Base-by-base conservation (phyloP, 2,329 filamentous ascomycete species). In the Clarireedia hainanense region DNA sequence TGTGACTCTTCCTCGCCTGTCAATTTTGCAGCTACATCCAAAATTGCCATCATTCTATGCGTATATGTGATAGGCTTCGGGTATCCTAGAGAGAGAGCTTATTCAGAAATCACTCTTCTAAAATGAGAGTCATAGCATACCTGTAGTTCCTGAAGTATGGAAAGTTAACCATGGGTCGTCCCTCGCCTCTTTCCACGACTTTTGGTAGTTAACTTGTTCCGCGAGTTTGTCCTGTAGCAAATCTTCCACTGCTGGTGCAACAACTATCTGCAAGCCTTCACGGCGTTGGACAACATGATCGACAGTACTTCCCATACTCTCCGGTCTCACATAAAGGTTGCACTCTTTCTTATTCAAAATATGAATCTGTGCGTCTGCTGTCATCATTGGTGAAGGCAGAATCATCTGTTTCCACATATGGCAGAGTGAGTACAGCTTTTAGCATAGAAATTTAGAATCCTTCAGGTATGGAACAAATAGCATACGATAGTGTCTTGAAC, bases 111-210 rank as follows among this genome's bases (percentile, higher is more conserved):
- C 40, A 6, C 20, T 30, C 23, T 20, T 52, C 39, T 3, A 52
- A 47, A 47, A 14, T 6, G 12, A 20, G 50, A 14, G 2, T 20
- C 20, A 39, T 26, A 34, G 17, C 47, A 10, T 47, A 51, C 49
- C 48, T 23, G 53, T 58, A 14, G 49, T 56, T 9, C 53, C 50
- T 9, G 53, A 56, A 27, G 57, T 58, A 50, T 58, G 57, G 20
- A 53, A 50, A n/a, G 40, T 39, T 15, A 58, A 26, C n/a, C 36
- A 51, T n/a, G 54, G 45, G 26, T 56, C 49, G 14, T 56, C 46
- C 23, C 50, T 56, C 7, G 17, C 45, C 15, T 56, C 26, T 10
- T 45, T 17, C 49, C 49, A 51, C 3, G 39, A 50, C 37, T 50
- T 51, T 36, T 36, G 6, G 9, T 51, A 43, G 6, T 14, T 20